Percentiles rank a stretch among this genome's conserved stretches.
Evolutionary conservation across 371 early-diverging fungal genomes (phyloP).

Genomic region (Mortierella sp.): DNA sequence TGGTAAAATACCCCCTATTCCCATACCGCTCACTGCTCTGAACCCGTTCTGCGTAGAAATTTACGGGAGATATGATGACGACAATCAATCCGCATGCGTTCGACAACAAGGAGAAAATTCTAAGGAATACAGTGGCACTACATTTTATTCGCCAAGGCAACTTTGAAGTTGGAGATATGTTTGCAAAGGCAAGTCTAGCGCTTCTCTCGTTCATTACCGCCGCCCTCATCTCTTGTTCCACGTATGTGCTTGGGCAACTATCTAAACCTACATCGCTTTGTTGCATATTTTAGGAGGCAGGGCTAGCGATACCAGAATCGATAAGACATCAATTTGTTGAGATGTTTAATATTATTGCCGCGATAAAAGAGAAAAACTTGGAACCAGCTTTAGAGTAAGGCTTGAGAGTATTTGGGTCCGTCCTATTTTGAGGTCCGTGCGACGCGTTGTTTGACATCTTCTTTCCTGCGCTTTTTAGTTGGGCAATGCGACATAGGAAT

Average conservation of each 20-base stretch:
- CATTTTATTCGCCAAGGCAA: conserved; percentile 93
- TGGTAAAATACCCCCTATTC: neutral
- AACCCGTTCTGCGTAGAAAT: conserved; percentile 59
- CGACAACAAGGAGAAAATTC: conserved; percentile 68
- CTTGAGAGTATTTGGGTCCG: neutral
- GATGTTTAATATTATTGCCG: conserved; percentile 69
- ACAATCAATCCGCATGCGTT: conserved; percentile 78
- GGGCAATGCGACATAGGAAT: conserved; percentile 77
- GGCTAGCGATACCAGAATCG: conserved; percentile 55
- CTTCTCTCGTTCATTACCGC: neutral
- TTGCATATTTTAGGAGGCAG: conserved; percentile 54
- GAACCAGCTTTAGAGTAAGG: conserved; percentile 67
- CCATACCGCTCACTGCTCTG: neutral
- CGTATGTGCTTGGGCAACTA: neutral
- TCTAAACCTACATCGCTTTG: neutral
- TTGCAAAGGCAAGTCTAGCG: conserved; percentile 60
- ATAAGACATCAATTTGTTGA: conserved; percentile 68
- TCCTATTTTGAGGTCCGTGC: neutral
- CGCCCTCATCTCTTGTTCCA: neutral
- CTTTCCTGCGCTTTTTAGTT: conserved; percentile 57
- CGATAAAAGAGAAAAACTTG: conserved; percentile 61
- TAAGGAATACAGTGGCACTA: conserved; percentile 72
- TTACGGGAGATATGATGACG: conserved; percentile 70
- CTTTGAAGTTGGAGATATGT: conserved; percentile 78
- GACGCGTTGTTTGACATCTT: neutral